phyloP scores from a whole-genome alignment of 306 rosid genomes.

The Lathyrus oleraceus region DNA sequence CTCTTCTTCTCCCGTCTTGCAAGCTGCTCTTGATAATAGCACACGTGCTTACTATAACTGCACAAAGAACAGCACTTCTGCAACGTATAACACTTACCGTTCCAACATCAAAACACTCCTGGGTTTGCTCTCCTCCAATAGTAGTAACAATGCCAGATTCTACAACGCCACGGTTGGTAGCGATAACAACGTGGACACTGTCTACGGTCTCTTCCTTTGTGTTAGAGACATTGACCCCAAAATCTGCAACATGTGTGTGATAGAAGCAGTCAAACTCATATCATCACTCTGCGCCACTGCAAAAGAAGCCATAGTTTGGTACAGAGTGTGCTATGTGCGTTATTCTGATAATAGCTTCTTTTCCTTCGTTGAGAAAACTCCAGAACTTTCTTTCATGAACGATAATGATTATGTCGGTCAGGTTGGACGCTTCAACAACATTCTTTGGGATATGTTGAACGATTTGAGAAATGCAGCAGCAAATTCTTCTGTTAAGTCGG shows the following conservation, averaged over 20 bases:
- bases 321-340: not conserved
- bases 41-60: constrained; percentile 13
- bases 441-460: constrained; percentile 2
- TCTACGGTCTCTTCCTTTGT: not conserved
- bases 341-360: constrained; percentile 6
- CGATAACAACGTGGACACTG: not conserved
- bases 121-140: not conserved
- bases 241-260: not conserved
- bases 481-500: not conserved
- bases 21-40: not conserved
- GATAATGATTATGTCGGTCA: constrained; percentile 4
- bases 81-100: not conserved
- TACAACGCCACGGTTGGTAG: not conserved
- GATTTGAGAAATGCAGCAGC: not conserved
- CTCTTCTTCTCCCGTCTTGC: constrained; percentile 24
- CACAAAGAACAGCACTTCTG: constrained; percentile 1
- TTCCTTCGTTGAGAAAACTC: constrained; percentile 10
- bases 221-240: not conserved
- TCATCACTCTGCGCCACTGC: not conserved
- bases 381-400: constrained; percentile 1
- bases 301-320: constrained; percentile 8
- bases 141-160: not conserved
- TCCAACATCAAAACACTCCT: constrained; percentile 13
- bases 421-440: not conserved
- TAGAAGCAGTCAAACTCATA: constrained; percentile 1